These are phyloP conservation scores for Neurospora sp. DNA, from an alignment of 2,329 filamentous ascomycete species.

Conservation along the genomic window DNA sequence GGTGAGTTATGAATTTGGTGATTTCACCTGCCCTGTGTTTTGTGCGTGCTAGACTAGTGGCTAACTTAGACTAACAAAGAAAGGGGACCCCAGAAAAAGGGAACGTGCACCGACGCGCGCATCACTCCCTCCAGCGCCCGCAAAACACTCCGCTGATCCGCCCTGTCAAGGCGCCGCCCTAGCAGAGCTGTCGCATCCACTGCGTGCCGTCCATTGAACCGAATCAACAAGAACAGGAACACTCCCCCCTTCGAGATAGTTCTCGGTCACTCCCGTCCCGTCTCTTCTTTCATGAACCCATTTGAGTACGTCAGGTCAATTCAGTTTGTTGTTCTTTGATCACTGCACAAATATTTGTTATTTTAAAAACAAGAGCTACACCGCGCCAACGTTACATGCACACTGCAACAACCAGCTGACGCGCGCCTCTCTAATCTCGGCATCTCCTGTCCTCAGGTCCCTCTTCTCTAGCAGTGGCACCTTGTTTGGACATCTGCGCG, in stretches of 20 bases:
- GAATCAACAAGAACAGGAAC: background rate
- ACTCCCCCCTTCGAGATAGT: background rate
- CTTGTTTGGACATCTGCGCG: constrained; percentile 20
- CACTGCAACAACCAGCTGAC: constrained; percentile 6
- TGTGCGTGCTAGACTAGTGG: background rate
- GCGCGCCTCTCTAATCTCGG: constrained; percentile 2
- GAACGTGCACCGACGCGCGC: background rate
- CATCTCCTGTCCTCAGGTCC: constrained; percentile 11
- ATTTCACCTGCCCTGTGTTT: background rate
- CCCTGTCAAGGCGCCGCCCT: background rate
- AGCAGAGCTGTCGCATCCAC: background rate
- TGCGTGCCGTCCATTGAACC: background rate
- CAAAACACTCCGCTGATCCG: background rate
- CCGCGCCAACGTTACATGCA: background rate
- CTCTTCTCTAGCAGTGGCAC: constrained; percentile 15
- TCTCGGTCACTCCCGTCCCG: background rate
- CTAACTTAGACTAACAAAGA: background rate
- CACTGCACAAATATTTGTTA: constrained; percentile 16
- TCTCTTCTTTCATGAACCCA: background rate
- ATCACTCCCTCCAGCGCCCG: background rate
- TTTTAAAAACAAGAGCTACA: background rate
- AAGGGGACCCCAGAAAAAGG: background rate
- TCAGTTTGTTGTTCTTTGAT: background rate
- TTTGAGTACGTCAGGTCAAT: background rate
- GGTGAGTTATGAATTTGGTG: background rate